These are phyloP conservation scores for Dimocarpus longan DNA, from an alignment of 345 rosid species.

Conservation along the genomic window DNA sequence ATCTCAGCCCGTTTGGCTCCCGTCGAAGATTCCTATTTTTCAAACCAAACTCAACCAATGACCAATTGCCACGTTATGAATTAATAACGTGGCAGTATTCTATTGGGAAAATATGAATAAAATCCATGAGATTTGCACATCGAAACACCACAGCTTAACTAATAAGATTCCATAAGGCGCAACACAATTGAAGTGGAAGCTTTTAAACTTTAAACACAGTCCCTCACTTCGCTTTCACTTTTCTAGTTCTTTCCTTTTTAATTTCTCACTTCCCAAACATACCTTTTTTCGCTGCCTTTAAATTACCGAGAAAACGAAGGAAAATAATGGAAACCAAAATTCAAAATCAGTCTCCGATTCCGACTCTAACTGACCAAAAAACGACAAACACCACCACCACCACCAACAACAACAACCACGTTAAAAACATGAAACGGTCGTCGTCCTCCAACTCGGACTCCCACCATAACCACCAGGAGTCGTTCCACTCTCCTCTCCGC, in stretches of 20 bases:
- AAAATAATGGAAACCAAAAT: constrained; percentile 22
- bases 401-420: constrained; percentile 15
- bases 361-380: not conserved
- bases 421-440: constrained; percentile 54
- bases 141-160: not conserved
- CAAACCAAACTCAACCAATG: not conserved
- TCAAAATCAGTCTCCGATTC: not conserved
- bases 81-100: not conserved
- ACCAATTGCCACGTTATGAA: not conserved
- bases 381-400: not conserved
- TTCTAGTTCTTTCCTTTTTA: not conserved
- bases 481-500: constrained; percentile 72
- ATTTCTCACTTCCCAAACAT: constrained; percentile 7
- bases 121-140: not conserved
- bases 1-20: not conserved
- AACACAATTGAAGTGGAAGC: constrained; percentile 5
- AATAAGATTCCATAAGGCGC: not conserved
- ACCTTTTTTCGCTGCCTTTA: constrained; percentile 10
- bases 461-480: constrained; percentile 37
- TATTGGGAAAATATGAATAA: not conserved
- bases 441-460: constrained; percentile 67
- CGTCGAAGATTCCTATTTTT: not conserved
- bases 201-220: not conserved
- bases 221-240: not conserved
- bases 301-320: not conserved